Conservation (phyloP, 2,329 filamentous ascomycete genomes). For the Lasiodiplodia hormozganensis region DNA sequence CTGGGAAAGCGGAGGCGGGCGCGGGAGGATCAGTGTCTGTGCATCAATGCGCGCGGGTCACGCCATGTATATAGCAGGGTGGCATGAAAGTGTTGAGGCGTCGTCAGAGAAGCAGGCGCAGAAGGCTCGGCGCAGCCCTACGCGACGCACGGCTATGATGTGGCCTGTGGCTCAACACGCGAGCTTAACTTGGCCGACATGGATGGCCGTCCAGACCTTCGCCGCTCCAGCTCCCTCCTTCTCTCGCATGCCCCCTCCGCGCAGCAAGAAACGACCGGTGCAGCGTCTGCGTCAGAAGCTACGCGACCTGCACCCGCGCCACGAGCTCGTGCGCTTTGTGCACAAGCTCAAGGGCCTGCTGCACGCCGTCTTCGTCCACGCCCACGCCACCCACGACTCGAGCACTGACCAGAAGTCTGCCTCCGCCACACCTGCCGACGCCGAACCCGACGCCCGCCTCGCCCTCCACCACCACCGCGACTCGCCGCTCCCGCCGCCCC, state of each 20-base stretch:
- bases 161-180: slow-evolving; percentile 26
- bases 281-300: slow-evolving; percentile 29
- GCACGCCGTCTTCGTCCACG: slow-evolving; percentile 24
- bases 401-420: slow-evolving; percentile 20
- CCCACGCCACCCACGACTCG: slow-evolving; percentile 1
- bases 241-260: slow-evolving; percentile 24
- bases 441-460: slow-evolving; percentile 13
- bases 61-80: background rate
- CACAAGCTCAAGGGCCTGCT: slow-evolving; percentile 26
- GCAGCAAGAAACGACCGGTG: slow-evolving; percentile 23
- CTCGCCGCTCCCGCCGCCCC: slow-evolving; percentile 15
- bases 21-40: background rate
- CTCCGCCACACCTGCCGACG: slow-evolving; percentile 15
- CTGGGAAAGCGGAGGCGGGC: background rate
- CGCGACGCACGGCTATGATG: slow-evolving; percentile 6
- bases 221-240: slow-evolving; percentile 8
- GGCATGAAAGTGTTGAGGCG: slow-evolving; percentile 16
- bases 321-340: slow-evolving; percentile 29
- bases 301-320: slow-evolving; percentile 26
- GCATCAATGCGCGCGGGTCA: background rate
- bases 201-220: slow-evolving; percentile 11
- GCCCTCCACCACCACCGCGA: slow-evolving; percentile 5
- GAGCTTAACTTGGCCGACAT: slow-evolving; percentile 21
- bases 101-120: slow-evolving; percentile 18
- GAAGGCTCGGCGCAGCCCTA: slow-evolving; percentile 25